Base-by-base conservation (phyloP, 1,284 basidiomycete genomes). In the Thecaphora frezii region DNA sequence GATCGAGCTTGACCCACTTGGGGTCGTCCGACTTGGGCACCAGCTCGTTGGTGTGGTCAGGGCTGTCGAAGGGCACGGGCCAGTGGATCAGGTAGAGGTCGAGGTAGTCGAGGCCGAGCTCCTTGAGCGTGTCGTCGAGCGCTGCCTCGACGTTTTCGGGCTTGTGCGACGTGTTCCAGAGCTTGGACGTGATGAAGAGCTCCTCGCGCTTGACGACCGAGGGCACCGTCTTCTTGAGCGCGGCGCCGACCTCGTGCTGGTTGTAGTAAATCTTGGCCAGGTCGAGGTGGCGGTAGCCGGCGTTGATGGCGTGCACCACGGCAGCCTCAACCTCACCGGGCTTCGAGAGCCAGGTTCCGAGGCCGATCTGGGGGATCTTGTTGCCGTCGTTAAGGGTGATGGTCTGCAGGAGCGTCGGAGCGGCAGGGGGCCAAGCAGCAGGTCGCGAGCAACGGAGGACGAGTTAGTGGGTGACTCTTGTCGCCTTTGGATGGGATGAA, bases 321-420 rank as follows among this genome's bases (percentile, higher is more conserved):
- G 89, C 88, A 46, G 84, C 83, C 80, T 87, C 87, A 52, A 91
- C 90, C 78, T 91, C 88, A 24, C 86, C 83, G 18, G 88, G 87
- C 74, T 86, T 82, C 23, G 88, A 88, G 48, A 86, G 83, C 90
- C 89, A 92, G 25, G 90, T 91, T 10, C 90, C 90, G 40, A 91
- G 84, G 43, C 90, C 90, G 71, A 77, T 66, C 51, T 67, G 67
- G 13, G 75, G 75, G 56, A 77, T 76, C 49, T 63, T 63, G 64
- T 74, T 71, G 44, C 74, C 74, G 67, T 75, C 73, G 67, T 74
- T 75, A 43, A 77, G 67, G 5, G 66, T 69, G 44, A 77, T 16
- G 26, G 54, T 51, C 57, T 57, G 43, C 3, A 7, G n/a, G 18
- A 18, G 23, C 16, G 33, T 9, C 18, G n/a, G 18, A 7, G 33